Conservation (phyloP, 306 rosid genomes). For the Sophora flavescens region DNA sequence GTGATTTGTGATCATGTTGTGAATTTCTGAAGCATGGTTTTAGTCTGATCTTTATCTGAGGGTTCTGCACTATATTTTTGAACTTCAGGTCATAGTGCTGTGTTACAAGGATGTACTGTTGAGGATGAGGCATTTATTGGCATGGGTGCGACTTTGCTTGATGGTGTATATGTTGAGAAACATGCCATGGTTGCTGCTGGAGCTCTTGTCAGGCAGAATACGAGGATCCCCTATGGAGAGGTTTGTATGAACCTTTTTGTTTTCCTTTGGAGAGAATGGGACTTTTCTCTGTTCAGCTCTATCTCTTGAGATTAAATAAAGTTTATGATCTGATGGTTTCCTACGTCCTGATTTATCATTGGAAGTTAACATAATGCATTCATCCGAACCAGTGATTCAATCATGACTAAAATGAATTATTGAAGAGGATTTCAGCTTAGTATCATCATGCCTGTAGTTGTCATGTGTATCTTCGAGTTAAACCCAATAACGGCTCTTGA, state of each 20-base stretch:
- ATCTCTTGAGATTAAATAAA: constrained; percentile 24
- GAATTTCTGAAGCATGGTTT: constrained; percentile 26
- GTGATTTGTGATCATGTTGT: constrained; percentile 40
- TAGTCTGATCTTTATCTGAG: constrained; percentile 38
- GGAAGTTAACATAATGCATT: constrained; percentile 30
- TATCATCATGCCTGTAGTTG: not conserved
- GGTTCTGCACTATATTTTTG: constrained; percentile 28
- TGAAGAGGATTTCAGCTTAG: constrained; percentile 33
- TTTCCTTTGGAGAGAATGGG: constrained; percentile 13
- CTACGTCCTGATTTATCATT: not conserved
- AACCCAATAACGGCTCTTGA: constrained; percentile 1
- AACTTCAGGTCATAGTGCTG: constrained; percentile 85
- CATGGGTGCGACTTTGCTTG: constrained; percentile 95
- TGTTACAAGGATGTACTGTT: constrained; percentile 90
- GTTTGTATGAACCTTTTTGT: constrained; percentile 56
- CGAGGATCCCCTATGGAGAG: constrained; percentile 95
- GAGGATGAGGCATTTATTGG: constrained; percentile 99
- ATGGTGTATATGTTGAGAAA: constrained; percentile 87
- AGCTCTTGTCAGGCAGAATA: constrained; percentile 93
- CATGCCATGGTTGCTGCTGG: constrained; percentile 98
- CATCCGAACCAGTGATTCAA: constrained; percentile 16
- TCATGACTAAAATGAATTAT: constrained; percentile 19
- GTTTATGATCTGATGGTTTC: constrained; percentile 24
- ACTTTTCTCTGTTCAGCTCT: constrained; percentile 5
- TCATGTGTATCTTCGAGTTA: constrained; percentile 27